Base-by-base conservation (phyloP, 805 yeast species). In the Cephaloascus fragrans region DNA sequence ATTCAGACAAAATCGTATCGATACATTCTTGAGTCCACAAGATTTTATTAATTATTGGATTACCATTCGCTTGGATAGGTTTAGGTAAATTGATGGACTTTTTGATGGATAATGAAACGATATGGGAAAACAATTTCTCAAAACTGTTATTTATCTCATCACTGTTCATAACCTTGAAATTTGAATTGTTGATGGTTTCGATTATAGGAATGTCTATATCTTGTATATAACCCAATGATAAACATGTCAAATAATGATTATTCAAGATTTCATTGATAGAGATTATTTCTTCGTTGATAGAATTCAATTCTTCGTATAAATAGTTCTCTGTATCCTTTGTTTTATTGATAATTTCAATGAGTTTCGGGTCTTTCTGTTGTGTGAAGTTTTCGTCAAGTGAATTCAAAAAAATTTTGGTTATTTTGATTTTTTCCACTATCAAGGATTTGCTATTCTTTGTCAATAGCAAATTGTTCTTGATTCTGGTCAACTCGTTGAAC, bases 171-270 rank as follows among this genome's bases (percentile, higher is more conserved):
- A 14, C 31, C 32, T 20, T 19, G 16, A 26, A 26, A 18, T 20
- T 38, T 38, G 10, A 23, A 16, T 4, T 34, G 16, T 4, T 19
- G 36, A 6, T 17, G 18, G 19, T 17, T 10, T n/a, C 18, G 31
- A 19, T 20, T 14, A 47, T 40, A 18, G 59, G 48, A 12, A 60
- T 41, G 42, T 53, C 57, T 12, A 66, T 57, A 47, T 64, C 71
- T 43, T 70, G 73, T 15, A 70, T 59, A 47, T 70, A 69, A 2
- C 77, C 76, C 44, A 71, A 52, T 14, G 66, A 65, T 35, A 69
- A 58, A 26, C 72, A 64, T 0, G 71, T 59, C 37, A 67, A 46
- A 40, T 69, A 64, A 46, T 71, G 77, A 44, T 62, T 60, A 39
- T 54, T 57, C 37, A 70, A 48, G 35, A 47, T 48, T 10, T 48